Evolutionary conservation across 1,284 basidiomycete species (phyloP).

Genomic region (Austropuccinia psidii): DNA sequence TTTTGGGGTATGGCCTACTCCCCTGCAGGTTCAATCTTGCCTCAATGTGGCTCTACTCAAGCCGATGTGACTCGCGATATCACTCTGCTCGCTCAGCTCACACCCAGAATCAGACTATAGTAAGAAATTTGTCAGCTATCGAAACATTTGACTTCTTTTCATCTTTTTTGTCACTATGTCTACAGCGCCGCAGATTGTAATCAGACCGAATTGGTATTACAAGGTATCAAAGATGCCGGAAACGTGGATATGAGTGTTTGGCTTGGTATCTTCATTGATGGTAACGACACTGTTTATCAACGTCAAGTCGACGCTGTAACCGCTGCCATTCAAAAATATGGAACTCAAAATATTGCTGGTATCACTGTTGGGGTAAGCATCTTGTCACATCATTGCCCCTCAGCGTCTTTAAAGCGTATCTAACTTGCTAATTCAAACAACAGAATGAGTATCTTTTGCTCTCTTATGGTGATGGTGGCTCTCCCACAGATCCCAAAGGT

Average conservation of each 20-base stretch:
- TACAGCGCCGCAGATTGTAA: conserved; percentile 53
- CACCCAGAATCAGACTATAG: conserved; percentile 45
- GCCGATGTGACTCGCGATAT: conserved; percentile 52
- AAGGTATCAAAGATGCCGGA: conserved; percentile 69
- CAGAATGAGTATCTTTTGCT: conserved; percentile 52
- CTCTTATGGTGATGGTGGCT: conserved; percentile 56
- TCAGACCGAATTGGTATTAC: conserved; percentile 55
- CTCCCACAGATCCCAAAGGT: conserved; percentile 43
- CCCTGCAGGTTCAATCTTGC: conserved; percentile 39
- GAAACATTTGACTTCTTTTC: background rate
- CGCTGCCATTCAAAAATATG: conserved; percentile 66
- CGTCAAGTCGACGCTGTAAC: conserved; percentile 64
- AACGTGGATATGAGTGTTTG: conserved; percentile 79
- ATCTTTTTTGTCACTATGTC: background rate
- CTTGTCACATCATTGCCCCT: conserved; percentile 43
- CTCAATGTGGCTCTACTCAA: conserved; percentile 50
- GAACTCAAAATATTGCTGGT: conserved; percentile 67
- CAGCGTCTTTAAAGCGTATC: conserved; percentile 64
- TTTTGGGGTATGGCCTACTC: conserved; percentile 35
- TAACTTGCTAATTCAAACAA: conserved; percentile 55
- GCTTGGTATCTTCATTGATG: conserved; percentile 68
- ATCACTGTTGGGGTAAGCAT: conserved; percentile 55
- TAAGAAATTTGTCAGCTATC: background rate
- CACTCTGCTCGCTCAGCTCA: conserved; percentile 49
- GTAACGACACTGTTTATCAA: conserved; percentile 60